Conservation (phyloP, 2,329 filamentous ascomycete species). For the Nothophoma quercina region DNA sequence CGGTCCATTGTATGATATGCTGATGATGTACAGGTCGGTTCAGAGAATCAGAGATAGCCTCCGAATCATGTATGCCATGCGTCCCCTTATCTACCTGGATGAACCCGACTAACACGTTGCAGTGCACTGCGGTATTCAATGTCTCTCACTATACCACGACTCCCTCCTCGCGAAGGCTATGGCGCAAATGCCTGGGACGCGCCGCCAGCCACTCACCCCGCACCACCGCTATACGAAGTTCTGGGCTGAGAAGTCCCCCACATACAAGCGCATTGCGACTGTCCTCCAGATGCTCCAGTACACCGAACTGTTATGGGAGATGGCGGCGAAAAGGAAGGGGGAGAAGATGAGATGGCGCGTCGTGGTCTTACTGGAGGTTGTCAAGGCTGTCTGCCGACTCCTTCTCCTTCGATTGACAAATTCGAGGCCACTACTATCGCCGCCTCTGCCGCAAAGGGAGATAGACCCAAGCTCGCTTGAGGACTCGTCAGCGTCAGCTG, state of each 20-base stretch:
- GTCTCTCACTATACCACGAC: constrained; percentile 93
- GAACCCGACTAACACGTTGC: constrained; percentile 5
- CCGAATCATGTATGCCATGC: constrained; percentile 73
- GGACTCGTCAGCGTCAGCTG: constrained; percentile 54
- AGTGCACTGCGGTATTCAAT: constrained; percentile 86
- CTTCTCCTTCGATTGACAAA: constrained; percentile 83
- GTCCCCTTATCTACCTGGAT: background rate
- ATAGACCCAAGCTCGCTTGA: constrained; percentile 70
- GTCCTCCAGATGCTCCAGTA: constrained; percentile 91
- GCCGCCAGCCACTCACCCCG: constrained; percentile 60
- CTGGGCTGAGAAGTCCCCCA: constrained; percentile 66
- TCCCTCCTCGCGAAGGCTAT: constrained; percentile 75
- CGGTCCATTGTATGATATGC: background rate
- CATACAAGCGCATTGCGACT: constrained; percentile 83
- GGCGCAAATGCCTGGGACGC: constrained; percentile 63
- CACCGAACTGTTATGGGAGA: constrained; percentile 95
- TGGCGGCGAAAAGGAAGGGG: constrained; percentile 87
- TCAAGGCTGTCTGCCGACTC: constrained; percentile 86
- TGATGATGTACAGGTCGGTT: constrained; percentile 69
- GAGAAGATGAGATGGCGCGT: constrained; percentile 86
- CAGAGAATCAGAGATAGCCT: constrained; percentile 91
- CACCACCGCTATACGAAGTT: constrained; percentile 71
- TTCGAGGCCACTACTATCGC: constrained; percentile 80
- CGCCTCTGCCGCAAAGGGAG: constrained; percentile 86
- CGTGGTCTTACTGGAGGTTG: constrained; percentile 80